Base-by-base conservation (phyloP, 1,284 basidiomycete genomes). In the Leccinum olivaceoglutinosum region DNA sequence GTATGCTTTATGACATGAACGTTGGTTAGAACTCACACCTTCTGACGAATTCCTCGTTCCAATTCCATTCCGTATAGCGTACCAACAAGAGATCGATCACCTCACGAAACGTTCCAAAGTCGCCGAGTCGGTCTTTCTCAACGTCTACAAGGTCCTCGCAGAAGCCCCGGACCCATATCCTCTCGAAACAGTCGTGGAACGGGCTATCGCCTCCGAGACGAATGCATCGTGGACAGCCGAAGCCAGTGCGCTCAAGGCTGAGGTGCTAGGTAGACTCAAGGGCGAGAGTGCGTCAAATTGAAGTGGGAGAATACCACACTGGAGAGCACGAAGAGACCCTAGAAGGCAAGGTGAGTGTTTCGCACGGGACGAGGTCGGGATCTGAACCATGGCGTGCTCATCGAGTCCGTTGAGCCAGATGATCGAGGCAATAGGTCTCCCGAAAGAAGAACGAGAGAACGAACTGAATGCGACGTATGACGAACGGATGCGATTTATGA, bases 151-250 rank as follows among this genome's bases (percentile, higher is more conserved):
- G 75, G 86, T 96, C 29, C 77, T 99, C 4, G 92, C 93, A 0
- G 94, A 96, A 71, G 95, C 93, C 6, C 95, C 96, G 0, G 96
- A 99, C 76, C 97, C 96, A 14, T 97, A 95, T 73, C 96, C 96
- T 5, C 86, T 99, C 16, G 96, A 99, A 72, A 92, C 89, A 38
- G 94, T 95, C 5, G 90, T 98, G 29, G 92, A 97, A 71, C 93
- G 96, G 80, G 88, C 93, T 9, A 90, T 95, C 62, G 91, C 92
- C 71, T 87, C 93, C 8, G 86, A 74, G 41, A 63, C 69, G 55
- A 74, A 74, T 16, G 64, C 60, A 18, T 62, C 60, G 10, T 60
- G 74, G 60, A 74, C 64, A 25, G 21, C 89, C 6, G 91, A 96
- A 76, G 87, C 91, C 18, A 80, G 82, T 39, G 84, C 92, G 64